These are phyloP conservation scores for Tolypocladium guangdongense DNA, from an alignment of 2,329 filamentous ascomycete genomes.

Conservation along the genomic window DNA sequence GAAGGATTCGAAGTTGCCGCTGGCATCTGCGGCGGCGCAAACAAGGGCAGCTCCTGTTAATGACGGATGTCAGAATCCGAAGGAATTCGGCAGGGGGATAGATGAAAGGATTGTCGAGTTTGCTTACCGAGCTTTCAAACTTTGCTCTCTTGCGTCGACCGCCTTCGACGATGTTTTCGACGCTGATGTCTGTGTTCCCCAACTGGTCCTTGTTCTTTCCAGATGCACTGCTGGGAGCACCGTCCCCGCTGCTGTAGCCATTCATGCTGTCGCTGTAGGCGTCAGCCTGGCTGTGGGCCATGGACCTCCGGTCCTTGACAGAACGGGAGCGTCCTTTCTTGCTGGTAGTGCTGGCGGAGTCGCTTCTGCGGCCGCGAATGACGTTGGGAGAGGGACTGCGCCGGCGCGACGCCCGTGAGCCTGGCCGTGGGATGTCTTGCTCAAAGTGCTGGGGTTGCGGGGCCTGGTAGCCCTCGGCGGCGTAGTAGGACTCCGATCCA, in stretches of 20 bases:
- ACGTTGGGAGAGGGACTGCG: constrained; percentile 68
- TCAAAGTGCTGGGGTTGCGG: constrained; percentile 41
- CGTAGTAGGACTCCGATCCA: constrained; percentile 36
- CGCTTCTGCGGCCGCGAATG: constrained; percentile 63
- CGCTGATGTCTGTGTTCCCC: constrained; percentile 91
- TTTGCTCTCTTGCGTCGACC: constrained; percentile 91
- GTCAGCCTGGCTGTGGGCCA: constrained; percentile 42
- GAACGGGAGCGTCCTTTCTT: constrained; percentile 63
- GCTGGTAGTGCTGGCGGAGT: constrained; percentile 49
- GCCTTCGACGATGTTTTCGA: constrained; percentile 96
- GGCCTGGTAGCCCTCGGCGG: constrained; percentile 37
- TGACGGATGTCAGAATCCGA: constrained; percentile 18
- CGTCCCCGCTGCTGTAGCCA: constrained; percentile 82
- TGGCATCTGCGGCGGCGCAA: constrained; percentile 88
- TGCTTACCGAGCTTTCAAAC: constrained; percentile 88
- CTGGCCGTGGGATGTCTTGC: constrained; percentile 54
- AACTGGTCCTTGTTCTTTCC: constrained; percentile 76
- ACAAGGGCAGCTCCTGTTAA: constrained; percentile 80
- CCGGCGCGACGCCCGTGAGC: constrained; percentile 59
- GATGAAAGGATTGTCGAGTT: neutral
- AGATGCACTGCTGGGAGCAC: constrained; percentile 59
- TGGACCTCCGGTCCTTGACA: constrained; percentile 52
- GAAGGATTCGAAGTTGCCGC: constrained; percentile 96
- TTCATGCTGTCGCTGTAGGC: constrained; percentile 52
- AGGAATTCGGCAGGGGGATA: neutral